Evolutionary conservation across 306 rosid species (phyloP).

Genomic region (Prunus dulcis): DNA sequence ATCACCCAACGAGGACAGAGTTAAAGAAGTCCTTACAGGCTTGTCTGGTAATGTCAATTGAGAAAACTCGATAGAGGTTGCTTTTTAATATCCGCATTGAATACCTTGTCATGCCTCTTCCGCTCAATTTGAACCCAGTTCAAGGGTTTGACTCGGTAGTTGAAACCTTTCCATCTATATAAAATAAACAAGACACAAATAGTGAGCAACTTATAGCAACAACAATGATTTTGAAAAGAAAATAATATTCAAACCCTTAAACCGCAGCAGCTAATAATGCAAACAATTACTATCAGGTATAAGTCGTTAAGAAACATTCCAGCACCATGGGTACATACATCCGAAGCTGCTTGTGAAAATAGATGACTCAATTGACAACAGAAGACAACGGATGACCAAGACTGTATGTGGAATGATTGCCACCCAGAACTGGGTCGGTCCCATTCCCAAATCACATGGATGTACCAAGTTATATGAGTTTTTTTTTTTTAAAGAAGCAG

Average conservation of each 20-base stretch:
- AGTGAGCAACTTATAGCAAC: background rate
- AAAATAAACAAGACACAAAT: background rate
- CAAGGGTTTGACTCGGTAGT: conserved; percentile 45
- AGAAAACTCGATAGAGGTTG: background rate
- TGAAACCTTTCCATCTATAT: conserved; percentile 74
- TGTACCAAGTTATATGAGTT: background rate
- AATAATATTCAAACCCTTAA: no score
- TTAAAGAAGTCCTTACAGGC: background rate
- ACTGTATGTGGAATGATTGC: background rate
- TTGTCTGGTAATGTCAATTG: background rate
- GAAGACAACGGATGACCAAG: no score
- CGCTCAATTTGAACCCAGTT: conserved; percentile 60
- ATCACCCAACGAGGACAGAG: conserved; percentile 1
- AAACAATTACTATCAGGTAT: no score
- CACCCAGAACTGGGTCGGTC: background rate
- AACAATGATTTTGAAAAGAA: background rate
- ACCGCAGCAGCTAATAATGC: no score
- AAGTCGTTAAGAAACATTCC: no score
- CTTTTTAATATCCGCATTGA: background rate
- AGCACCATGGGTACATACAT: no score
- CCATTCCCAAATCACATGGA: background rate
- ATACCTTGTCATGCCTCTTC: conserved; percentile 63
- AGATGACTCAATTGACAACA: no score
- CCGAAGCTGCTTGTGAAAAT: no score
- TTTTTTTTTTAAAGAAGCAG: background rate